These are phyloP conservation scores for Cryptomeria japonica DNA, from an alignment of 75 land plant species.

Conservation along the genomic window DNA sequence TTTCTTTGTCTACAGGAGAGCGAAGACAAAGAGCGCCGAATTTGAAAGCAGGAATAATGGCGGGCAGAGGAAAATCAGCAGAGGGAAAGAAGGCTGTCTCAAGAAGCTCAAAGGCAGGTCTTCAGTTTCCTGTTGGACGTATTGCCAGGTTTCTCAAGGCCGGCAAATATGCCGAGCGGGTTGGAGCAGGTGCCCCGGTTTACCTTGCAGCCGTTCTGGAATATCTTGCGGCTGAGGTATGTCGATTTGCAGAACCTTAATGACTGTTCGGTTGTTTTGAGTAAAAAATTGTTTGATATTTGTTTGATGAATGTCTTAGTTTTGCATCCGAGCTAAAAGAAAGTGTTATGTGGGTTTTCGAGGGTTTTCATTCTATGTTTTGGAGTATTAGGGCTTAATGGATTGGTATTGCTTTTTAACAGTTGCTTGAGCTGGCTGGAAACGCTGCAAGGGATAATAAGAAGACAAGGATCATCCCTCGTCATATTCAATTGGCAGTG, in stretches of 20 bases:
- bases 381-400: not conserved
- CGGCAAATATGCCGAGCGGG: slow-evolving; percentile 21
- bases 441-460: not conserved
- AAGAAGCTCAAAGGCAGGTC: slow-evolving; percentile 13
- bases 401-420: not conserved
- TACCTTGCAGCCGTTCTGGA: slow-evolving; percentile 24
- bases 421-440: not conserved
- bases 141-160: slow-evolving; percentile 20
- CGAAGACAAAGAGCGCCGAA: not conserved
- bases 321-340: not conserved
- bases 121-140: slow-evolving; percentile 25
- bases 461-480: not conserved
- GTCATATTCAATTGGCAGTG: not conserved
- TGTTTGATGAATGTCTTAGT: too few species aligned
- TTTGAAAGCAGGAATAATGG: not conserved
- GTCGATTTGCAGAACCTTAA: too few species aligned
- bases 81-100: not conserved
- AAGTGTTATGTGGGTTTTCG: not conserved
- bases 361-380: not conserved
- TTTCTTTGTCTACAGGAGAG: not conserved
- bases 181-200: slow-evolving; percentile 23
- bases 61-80: not conserved
- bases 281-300: not conserved
- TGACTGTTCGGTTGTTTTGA: too few species aligned
- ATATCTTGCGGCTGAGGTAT: slow-evolving; percentile 25